A percentile compares a stretch with the other conserved stretches of the same genome.
phyloP scores from a whole-genome alignment of 352 stramenopile species.

The Phytophthora palmivora region DNA sequence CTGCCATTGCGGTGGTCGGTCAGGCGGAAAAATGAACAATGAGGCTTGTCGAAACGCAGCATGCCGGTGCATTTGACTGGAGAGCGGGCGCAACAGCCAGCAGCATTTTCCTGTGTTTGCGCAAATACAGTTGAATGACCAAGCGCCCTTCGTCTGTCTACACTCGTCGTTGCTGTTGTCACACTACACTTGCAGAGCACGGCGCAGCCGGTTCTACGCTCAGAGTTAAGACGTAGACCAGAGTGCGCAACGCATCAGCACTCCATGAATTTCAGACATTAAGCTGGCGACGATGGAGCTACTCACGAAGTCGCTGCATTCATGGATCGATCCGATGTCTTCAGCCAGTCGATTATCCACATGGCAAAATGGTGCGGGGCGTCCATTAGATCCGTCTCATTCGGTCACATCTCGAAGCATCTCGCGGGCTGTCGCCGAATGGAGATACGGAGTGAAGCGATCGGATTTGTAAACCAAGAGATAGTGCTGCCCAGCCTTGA shows the following conservation, averaged over 20 bases:
- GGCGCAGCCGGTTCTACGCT: conserved; percentile 10
- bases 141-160: conserved; percentile 23
- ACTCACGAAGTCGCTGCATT: neutral
- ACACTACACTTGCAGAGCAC: conserved; percentile 6
- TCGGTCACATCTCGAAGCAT: conserved; percentile 11
- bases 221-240: conserved; percentile 21
- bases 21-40: conserved; percentile 24
- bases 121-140: conserved; percentile 26
- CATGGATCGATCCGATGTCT: neutral
- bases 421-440: conserved; percentile 13
- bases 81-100: conserved; percentile 21
- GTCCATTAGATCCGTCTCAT: conserved; percentile 15
- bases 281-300: conserved; percentile 9
- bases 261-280: conserved; percentile 14
- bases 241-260: conserved; percentile 16
- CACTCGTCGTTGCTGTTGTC: conserved; percentile 23
- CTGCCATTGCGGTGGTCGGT: conserved; percentile 11
- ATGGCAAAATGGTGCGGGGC: conserved; percentile 12
- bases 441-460: conserved; percentile 7
- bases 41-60: neutral
- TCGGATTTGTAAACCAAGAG: no score
- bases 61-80: conserved; percentile 24
- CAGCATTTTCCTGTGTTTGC: conserved; percentile 34
- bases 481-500: no score
- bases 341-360: conserved; percentile 15